Percentiles rank a stretch among this genome's conserved stretches.
phyloP scores from a whole-genome alignment of 2,329 filamentous ascomycete species.

The Blastomyces percursus region DNA sequence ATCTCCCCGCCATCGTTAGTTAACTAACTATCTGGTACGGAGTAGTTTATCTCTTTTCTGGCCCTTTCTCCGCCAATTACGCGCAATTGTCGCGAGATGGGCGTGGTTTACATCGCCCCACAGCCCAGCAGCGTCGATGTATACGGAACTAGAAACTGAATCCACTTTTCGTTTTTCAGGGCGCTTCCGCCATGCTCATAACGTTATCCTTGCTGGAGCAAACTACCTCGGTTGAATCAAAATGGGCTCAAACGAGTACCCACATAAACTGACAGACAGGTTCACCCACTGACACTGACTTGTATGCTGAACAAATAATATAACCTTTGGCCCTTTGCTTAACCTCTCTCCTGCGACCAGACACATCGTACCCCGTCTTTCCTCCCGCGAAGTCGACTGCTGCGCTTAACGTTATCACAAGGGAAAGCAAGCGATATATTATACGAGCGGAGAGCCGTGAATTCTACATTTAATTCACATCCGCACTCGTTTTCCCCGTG shows the following conservation, averaged over 20 bases:
- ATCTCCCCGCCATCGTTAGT: not conserved
- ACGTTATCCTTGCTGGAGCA: not conserved
- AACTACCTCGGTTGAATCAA: not conserved
- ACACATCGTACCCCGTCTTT: not conserved
- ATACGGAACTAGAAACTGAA: too few relatives aligned
- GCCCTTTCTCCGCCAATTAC: not conserved
- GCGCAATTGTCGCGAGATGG: not conserved
- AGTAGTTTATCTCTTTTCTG: not conserved
- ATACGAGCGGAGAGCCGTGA: not conserved
- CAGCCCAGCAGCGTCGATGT: not conserved
- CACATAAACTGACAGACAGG: not conserved
- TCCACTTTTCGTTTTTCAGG: not conserved
- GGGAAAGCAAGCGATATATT: not conserved
- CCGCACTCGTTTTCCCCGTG: not conserved
- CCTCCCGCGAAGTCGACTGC: not conserved
- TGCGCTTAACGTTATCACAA: not conserved
- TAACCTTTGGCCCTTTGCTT: not conserved
- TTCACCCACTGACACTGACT: not conserved
- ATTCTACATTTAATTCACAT: not conserved
- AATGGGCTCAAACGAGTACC: not conserved
- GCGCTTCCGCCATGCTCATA: not conserved
- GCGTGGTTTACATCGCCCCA: not conserved
- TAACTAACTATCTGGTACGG: too few relatives aligned
- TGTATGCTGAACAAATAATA: not conserved
- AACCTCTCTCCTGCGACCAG: not conserved